A percentile compares a stretch with the other conserved stretches of the same genome.
Evolutionary conservation across 2,329 filamentous ascomycete species (phyloP).

Genomic region (Gliomastix tumulicola): DNA sequence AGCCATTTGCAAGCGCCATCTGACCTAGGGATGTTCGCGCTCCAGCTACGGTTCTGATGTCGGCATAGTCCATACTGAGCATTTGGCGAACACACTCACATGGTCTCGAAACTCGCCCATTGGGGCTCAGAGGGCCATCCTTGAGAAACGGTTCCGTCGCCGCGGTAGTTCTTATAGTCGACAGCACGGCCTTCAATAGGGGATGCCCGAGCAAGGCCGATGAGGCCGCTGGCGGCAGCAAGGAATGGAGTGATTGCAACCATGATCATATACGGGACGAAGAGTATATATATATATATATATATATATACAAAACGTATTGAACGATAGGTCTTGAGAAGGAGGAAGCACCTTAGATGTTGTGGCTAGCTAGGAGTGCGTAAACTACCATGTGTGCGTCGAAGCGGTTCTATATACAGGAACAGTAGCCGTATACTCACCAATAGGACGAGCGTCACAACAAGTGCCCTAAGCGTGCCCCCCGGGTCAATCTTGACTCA

Average conservation of each 20-base stretch:
- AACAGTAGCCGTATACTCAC: no score
- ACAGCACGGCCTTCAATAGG: neutral
- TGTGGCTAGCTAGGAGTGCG: no score
- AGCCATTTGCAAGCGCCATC: slow-evolving; percentile 3
- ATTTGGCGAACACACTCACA: neutral
- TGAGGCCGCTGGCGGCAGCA: neutral
- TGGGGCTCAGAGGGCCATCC: slow-evolving; percentile 1
- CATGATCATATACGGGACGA: no score
- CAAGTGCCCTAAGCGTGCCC: no score
- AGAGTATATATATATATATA: no score
- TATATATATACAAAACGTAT: no score
- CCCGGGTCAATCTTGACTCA: no score
- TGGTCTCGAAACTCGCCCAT: slow-evolving; percentile 2
- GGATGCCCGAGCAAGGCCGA: neutral
- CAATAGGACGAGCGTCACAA: no score
- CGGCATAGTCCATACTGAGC: neutral
- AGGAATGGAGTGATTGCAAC: neutral
- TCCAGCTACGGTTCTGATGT: neutral
- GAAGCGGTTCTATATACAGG: no score
- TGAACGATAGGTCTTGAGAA: no score
- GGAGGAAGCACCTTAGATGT: no score
- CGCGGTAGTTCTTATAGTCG: slow-evolving; percentile 2
- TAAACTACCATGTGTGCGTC: no score
- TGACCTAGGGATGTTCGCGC: neutral
- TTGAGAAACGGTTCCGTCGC: slow-evolving; percentile 1